These are phyloP conservation scores for Fimicolochytrium jonesii DNA, from an alignment of 192 early-diverging fungal species.

Conservation along the genomic window DNA sequence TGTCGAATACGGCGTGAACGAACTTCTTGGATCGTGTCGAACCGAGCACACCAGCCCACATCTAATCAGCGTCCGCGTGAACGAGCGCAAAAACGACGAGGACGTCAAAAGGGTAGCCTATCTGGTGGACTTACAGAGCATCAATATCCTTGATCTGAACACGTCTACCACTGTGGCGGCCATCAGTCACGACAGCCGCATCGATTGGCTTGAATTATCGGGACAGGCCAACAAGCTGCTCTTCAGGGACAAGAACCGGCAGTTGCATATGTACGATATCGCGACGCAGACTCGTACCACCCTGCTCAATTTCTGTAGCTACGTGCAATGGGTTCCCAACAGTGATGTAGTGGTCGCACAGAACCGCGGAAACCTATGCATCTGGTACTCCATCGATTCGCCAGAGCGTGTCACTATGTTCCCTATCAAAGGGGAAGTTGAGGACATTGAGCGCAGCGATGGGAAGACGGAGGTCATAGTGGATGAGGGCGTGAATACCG, in stretches of 20 bases:
- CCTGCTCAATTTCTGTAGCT: slow-evolving; percentile 55
- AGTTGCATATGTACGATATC: slow-evolving; percentile 60
- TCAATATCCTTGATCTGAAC: slow-evolving; percentile 54
- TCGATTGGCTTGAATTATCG: slow-evolving; percentile 65
- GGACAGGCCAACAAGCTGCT: slow-evolving; percentile 61
- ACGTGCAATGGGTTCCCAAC: slow-evolving; percentile 66
- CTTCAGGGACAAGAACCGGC: slow-evolving; percentile 54
- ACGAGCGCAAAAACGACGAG: slow-evolving; percentile 53
- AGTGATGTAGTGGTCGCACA: slow-evolving; percentile 64
- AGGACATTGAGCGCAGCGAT: slow-evolving; percentile 58
- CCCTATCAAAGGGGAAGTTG: slow-evolving; percentile 63
- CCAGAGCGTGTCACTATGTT: slow-evolving; percentile 64
- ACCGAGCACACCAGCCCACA: slow-evolving; percentile 66
- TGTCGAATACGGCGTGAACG: slow-evolving; percentile 65
- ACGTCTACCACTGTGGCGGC: slow-evolving; percentile 38
- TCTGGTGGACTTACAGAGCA: slow-evolving; percentile 56
- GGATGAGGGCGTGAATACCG: slow-evolving; percentile 64
- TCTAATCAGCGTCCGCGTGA: slow-evolving; percentile 57
- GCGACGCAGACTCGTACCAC: slow-evolving; percentile 42
- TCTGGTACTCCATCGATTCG: slow-evolving; percentile 63
- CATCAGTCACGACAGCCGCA: slow-evolving; percentile 51
- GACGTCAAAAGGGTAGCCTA: slow-evolving; percentile 58
- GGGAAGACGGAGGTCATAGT: slow-evolving; percentile 64
- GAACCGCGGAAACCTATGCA: slow-evolving; percentile 54
- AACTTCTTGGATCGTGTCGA: slow-evolving; percentile 55